Conservation (phyloP, 192 early-diverging fungal genomes). For the Linnemannia hyalina region DNA sequence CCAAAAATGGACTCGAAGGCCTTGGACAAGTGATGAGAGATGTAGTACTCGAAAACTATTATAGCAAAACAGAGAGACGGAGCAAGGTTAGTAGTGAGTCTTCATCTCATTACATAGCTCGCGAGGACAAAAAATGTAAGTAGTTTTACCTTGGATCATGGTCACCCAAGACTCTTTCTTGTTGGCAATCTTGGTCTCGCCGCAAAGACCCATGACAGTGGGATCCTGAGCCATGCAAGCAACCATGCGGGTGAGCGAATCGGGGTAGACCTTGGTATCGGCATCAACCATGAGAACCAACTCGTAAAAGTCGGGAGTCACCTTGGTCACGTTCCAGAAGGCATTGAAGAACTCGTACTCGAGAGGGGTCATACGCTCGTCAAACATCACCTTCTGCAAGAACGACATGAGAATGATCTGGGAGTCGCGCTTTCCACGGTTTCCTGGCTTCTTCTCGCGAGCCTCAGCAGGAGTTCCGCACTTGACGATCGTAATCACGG, state of each 20-base stretch:
- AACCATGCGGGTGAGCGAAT: constrained; percentile 66
- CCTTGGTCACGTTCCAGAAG: constrained; percentile 76
- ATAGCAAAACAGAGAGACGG: constrained; percentile 33
- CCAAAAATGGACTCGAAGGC: constrained; percentile 88
- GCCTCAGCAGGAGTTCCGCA: constrained; percentile 78
- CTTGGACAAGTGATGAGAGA: constrained; percentile 82
- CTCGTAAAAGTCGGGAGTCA: constrained; percentile 80
- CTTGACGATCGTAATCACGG: constrained; percentile 82
- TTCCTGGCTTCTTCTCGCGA: constrained; percentile 77
- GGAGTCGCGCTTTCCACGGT: constrained; percentile 94
- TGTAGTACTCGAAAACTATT: constrained; percentile 73
- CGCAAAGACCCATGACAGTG: constrained; percentile 73
- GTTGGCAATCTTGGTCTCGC: constrained; percentile 79
- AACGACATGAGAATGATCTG: constrained; percentile 96
- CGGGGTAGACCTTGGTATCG: constrained; percentile 73
- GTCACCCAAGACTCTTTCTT: constrained; percentile 76
- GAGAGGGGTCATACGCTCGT: constrained; percentile 83
- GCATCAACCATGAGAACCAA: constrained; percentile 82
- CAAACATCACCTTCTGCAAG: constrained; percentile 86
- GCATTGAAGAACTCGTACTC: constrained; percentile 85
- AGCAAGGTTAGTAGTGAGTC: constrained; percentile 1
- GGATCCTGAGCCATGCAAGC: constrained; percentile 70
- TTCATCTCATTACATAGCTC: neutral
- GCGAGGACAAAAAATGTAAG: neutral
- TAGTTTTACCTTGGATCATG: constrained; percentile 67